Conservation (phyloP, 192 early-diverging fungal species). For the Coemansia aciculifera region DNA sequence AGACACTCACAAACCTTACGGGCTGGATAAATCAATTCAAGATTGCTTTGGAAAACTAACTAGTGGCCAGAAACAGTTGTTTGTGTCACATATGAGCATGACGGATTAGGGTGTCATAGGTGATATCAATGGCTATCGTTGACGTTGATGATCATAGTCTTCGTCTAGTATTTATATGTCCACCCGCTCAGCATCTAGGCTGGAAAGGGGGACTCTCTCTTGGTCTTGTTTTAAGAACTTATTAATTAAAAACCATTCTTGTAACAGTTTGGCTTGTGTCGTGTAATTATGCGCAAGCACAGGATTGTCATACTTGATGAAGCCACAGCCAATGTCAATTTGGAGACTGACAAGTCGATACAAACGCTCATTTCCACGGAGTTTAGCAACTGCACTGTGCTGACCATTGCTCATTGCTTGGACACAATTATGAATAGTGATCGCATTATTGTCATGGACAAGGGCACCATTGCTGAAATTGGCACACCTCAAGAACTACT, state of each 20-base stretch:
- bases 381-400: conserved; percentile 51
- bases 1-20: background rate
- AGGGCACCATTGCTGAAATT: conserved; percentile 10
- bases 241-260: too few relatives aligned
- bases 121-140: too few relatives aligned
- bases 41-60: conserved; percentile 7
- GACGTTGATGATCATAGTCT: too few relatives aligned
- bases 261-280: conserved; percentile 59
- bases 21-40: background rate
- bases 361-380: conserved; percentile 42
- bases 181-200: too few relatives aligned
- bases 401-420: conserved; percentile 69
- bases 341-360: conserved; percentile 3
- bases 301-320: conserved; percentile 64
- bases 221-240: too few relatives aligned
- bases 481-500: conserved; percentile 14
- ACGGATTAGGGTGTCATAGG: too few relatives aligned
- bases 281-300: conserved; percentile 56
- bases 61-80: conserved; percentile 61
- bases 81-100: too few relatives aligned
- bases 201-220: too few relatives aligned
- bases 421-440: conserved; percentile 68
- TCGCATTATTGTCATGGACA: conserved; percentile 67
- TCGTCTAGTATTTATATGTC: too few relatives aligned
- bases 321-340: conserved; percentile 62